Percentiles rank a stretch among this genome's conserved stretches.
These are phyloP conservation scores for Phoma sp. DNA, from an alignment of 2,329 filamentous ascomycete genomes.

Conservation along the genomic window DNA sequence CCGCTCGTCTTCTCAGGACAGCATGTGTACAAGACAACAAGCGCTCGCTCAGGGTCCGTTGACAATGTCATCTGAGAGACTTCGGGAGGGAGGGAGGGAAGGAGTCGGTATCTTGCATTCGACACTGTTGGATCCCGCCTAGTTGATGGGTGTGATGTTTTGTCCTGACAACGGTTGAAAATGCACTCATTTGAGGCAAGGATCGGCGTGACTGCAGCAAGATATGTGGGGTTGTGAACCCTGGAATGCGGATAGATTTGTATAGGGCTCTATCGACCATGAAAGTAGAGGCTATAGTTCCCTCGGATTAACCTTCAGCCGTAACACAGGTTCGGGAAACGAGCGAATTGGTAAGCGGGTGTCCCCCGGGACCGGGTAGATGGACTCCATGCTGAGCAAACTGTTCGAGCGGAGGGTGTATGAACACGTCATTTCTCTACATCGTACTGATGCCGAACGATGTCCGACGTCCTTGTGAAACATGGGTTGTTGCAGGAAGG, in stretches of 20 bases:
- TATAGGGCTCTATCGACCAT: neutral
- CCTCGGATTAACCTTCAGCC: neutral
- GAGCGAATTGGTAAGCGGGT: conserved; percentile 8
- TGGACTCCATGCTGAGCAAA: neutral
- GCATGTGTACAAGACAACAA: conserved; percentile 4
- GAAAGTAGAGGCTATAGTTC: conserved; percentile 1
- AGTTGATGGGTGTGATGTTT: neutral
- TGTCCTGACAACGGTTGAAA: conserved; percentile 10
- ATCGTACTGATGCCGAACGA: neutral
- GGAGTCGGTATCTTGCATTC: conserved; percentile 15
- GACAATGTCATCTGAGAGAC: conserved; percentile 19
- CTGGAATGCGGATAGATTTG: conserved; percentile 13
- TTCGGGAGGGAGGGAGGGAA: conserved; percentile 14
- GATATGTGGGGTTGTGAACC: conserved; percentile 12
- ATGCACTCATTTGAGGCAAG: neutral
- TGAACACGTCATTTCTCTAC: neutral
- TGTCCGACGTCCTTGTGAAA: neutral
- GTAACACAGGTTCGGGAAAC: conserved; percentile 9
- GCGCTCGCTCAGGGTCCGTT: conserved; percentile 12
- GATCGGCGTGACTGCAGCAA: conserved; percentile 7
- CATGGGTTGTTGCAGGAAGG: neutral
- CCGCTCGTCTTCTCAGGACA: conserved; percentile 6
- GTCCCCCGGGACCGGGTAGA: conserved; percentile 5
- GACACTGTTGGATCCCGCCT: neutral
- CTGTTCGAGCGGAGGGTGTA: neutral